These are phyloP conservation scores for Ceratobasidium sp. DNA, from an alignment of 1,284 basidiomycete species.

Conservation along the genomic window DNA sequence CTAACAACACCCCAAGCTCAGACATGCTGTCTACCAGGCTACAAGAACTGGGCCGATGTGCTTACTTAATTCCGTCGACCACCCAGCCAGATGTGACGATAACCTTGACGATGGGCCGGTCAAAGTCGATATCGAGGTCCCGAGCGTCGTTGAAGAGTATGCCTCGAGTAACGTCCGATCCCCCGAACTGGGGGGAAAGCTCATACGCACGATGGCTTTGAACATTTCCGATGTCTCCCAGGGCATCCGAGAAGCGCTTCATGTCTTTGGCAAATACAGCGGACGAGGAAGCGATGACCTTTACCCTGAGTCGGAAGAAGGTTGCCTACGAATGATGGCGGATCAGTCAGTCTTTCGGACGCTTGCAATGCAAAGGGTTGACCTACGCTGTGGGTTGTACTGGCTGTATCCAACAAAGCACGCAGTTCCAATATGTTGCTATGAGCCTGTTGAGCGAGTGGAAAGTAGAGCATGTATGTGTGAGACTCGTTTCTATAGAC, in stretches of 20 bases:
- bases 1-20: background rate
- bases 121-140: background rate
- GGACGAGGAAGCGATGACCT: background rate
- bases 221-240: background rate
- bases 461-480: too few relatives aligned
- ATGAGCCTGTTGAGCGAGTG: background rate
- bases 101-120: background rate
- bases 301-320: background rate
- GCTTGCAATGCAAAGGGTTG: background rate
- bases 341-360: background rate
- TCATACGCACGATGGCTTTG: background rate
- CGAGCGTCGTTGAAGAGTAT: background rate
- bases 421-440: background rate
- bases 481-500: too few relatives aligned
- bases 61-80: background rate
- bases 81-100: background rate
- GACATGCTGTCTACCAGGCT: too few relatives aligned
- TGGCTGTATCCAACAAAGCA: too few relatives aligned
- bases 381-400: too few relatives aligned
- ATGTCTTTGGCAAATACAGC: constrained; percentile 12
- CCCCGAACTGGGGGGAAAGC: background rate
- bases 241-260: constrained; percentile 4
- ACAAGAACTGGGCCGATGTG: background rate
- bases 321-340: constrained; percentile 1
- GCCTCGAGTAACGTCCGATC: constrained; percentile 1